Evolutionary conservation across 495 filamentous ascomycete genomes (phyloP), one percentile per base, ranked within the genome.

Genomic region (Haplographium delicatum): DNA sequence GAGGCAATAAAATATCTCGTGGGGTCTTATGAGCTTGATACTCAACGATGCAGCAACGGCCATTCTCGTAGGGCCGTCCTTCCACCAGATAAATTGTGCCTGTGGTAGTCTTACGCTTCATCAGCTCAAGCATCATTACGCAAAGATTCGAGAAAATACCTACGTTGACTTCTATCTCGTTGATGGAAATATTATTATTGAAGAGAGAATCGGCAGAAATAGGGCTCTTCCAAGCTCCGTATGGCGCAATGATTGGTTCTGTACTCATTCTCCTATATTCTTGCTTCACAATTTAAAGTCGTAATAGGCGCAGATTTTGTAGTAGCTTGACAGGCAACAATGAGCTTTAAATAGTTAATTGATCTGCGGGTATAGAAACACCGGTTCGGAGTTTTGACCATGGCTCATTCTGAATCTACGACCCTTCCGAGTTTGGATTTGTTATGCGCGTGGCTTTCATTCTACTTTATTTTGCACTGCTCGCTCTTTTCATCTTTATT

Each of bases 221-320:
- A 10, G 64, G 64, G 43, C 71, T 73, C 23, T 59, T 54, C 73
- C 73, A 76, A 11, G 59, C 65, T 9, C 73, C 73, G 40, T 73
- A 74, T 2, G 69, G 64, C 4, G 59, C 59, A 18, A 48, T 49
- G 39, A 44, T 58, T 15, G 27, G 18, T 19, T 33, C 0, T 9
- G 18, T 16, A 10, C 5, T 24, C 39, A 44, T 51, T n/a, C n/a
- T n/a, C n/a, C n/a, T n/a, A n/a, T n/a, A n/a, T n/a, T n/a, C n/a
- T n/a, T n/a, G n/a, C n/a, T n/a, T n/a, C n/a, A n/a, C n/a, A n/a
- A n/a, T n/a, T n/a, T n/a, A n/a, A n/a, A n/a, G n/a, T n/a, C n/a
- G n/a, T n/a, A n/a, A n/a, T n/a, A n/a, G n/a, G n/a, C n/a, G n/a
- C n/a, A n/a, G n/a, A n/a, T n/a, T n/a, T n/a, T n/a, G n/a, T n/a